These are phyloP conservation scores for Kentomonas sorsogonicus DNA, from an alignment of 208 protist genomes.

Conservation along the genomic window DNA sequence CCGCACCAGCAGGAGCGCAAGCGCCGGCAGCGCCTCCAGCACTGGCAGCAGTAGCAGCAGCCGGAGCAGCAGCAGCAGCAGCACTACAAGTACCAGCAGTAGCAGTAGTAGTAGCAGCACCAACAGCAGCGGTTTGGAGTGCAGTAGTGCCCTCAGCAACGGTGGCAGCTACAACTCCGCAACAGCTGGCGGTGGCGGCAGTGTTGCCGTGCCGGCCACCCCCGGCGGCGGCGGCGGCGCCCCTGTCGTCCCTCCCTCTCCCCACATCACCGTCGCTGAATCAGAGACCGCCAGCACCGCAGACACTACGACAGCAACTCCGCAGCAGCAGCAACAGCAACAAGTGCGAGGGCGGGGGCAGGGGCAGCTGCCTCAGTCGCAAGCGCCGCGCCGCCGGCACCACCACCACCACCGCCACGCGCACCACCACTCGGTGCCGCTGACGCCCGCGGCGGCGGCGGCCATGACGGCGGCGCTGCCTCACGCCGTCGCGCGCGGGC, in stretches of 20 bases:
- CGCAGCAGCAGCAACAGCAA: too few relatives aligned
- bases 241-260: too few relatives aligned
- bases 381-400: too few relatives aligned
- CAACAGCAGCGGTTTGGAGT: not conserved
- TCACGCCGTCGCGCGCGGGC: conserved; percentile 3
- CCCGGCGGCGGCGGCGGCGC: too few relatives aligned
- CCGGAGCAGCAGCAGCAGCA: conserved; percentile 9
- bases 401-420: too few relatives aligned
- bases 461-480: not conserved
- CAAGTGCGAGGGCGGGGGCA: too few relatives aligned
- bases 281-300: too few relatives aligned
- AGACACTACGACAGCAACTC: too few relatives aligned
- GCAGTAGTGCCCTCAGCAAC: not conserved
- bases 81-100: conserved; percentile 9
- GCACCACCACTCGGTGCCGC: too few relatives aligned
- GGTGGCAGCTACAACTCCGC: not conserved
- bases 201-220: too few relatives aligned
- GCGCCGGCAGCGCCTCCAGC: not conserved
- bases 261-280: too few relatives aligned
- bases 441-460: not conserved
- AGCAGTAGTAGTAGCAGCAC: conserved; percentile 8
- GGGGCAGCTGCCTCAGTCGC: too few relatives aligned
- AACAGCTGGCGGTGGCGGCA: not conserved
- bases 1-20: not conserved
- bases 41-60: conserved; percentile 3